A percentile compares a stretch with the other conserved stretches of the same genome.
Conservation (phyloP, 495 filamentous ascomycete genomes). For the Aspergillus haitiensis region DNA sequence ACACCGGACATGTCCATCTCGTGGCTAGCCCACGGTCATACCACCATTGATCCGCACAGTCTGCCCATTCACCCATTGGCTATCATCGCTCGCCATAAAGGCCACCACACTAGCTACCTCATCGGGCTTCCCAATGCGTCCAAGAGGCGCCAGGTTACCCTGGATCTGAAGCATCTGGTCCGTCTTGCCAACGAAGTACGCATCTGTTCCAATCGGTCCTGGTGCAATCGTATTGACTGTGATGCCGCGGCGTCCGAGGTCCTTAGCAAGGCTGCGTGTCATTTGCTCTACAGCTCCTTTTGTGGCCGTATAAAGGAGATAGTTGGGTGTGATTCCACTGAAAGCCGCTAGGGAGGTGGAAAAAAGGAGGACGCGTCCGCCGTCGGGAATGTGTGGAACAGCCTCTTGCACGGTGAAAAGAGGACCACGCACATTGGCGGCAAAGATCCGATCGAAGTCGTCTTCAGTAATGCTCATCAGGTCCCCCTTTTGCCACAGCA, state of each 20-base stretch:
- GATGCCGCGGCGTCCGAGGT: constrained; percentile 60
- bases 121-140: not conserved
- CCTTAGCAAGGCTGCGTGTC: constrained; percentile 62
- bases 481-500: constrained; percentile 48
- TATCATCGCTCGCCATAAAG: not conserved
- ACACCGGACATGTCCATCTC: too few species aligned
- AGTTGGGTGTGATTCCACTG: constrained; percentile 53
- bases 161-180: not conserved
- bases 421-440: constrained; percentile 67
- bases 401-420: constrained; percentile 65
- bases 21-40: not conserved
- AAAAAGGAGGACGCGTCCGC: constrained; percentile 61
- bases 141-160: not conserved
- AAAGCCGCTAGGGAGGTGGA: constrained; percentile 52
- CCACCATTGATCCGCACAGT: not conserved
- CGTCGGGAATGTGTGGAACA: constrained; percentile 57
- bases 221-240: constrained; percentile 65
- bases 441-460: constrained; percentile 57
- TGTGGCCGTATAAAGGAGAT: constrained; percentile 60
- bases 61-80: not conserved
- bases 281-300: constrained; percentile 76
- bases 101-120: not conserved
- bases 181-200: constrained; percentile 25
- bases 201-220: constrained; percentile 50
- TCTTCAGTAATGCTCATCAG: constrained; percentile 59